Evolutionary conservation across 805 yeast species (phyloP).

Genomic region (Yamadazyma laniorum): DNA sequence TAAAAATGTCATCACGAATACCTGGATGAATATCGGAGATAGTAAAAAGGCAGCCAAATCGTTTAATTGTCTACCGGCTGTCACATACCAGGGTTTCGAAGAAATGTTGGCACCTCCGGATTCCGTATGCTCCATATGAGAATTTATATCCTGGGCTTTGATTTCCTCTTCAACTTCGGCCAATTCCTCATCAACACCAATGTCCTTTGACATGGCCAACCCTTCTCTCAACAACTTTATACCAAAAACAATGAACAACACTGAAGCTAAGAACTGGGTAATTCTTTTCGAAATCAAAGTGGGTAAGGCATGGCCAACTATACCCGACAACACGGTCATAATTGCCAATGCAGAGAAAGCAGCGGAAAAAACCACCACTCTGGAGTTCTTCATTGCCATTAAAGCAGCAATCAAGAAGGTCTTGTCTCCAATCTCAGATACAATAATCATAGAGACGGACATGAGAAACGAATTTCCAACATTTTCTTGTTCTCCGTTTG

Average conservation of each 20-base stretch:
- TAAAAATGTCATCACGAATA: constrained; percentile 89
- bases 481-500: neutral
- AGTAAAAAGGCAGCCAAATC: constrained; percentile 62
- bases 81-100: constrained; percentile 26
- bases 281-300: constrained; percentile 72
- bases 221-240: constrained; percentile 77
- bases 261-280: constrained; percentile 80
- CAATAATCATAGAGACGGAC: constrained; percentile 86
- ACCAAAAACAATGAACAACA: constrained; percentile 81
- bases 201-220: constrained; percentile 68
- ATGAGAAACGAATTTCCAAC: constrained; percentile 58
- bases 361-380: constrained; percentile 81
- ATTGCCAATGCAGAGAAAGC: constrained; percentile 81
- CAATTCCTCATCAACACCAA: constrained; percentile 91
- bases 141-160: constrained; percentile 57
- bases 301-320: constrained; percentile 90
- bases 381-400: constrained; percentile 94
- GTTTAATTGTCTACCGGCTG: constrained; percentile 40
- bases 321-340: constrained; percentile 89
- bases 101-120: constrained; percentile 36
- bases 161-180: constrained; percentile 97
- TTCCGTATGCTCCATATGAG: constrained; percentile 56
- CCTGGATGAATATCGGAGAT: constrained; percentile 91
- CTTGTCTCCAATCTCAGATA: constrained; percentile 97
- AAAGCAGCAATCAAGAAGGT: constrained; percentile 95